A percentile compares a stretch with the other conserved stretches of the same genome.
These are phyloP conservation scores for Diospyros lotus DNA, from an alignment of 148 eudicot genomes.

Conservation along the genomic window DNA sequence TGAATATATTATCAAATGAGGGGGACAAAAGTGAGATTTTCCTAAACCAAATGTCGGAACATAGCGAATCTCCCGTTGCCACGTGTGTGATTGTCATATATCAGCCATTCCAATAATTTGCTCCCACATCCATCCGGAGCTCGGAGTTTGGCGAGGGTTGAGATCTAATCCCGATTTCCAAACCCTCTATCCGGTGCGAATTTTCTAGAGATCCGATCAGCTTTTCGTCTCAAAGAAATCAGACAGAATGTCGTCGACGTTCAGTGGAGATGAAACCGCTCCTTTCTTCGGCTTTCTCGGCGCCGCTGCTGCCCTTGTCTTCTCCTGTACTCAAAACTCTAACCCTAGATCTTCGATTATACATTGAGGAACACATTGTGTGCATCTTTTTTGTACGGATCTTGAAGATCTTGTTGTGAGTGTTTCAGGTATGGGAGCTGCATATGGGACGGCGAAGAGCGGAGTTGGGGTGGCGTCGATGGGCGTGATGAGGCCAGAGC, in stretches of 20 bases:
- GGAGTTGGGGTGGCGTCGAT: conserved; percentile 26
- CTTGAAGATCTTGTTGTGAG: too few relatives aligned
- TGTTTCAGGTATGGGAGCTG: conserved; percentile 21
- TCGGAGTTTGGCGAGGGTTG: too few relatives aligned
- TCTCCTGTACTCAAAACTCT: conserved; percentile 18
- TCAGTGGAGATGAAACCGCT: conserved; percentile 22
- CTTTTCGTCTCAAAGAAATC: neutral
- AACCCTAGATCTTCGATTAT: neutral
- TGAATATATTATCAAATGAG: too few relatives aligned
- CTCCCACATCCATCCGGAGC: too few relatives aligned
- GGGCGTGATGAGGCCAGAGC: conserved; percentile 26
- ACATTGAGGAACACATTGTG: neutral
- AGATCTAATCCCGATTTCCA: too few relatives aligned
- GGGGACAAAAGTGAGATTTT: too few relatives aligned
- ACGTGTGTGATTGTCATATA: too few relatives aligned
- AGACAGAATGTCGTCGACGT: conserved; percentile 6
- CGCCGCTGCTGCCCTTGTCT: conserved; percentile 18
- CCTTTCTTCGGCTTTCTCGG: conserved; percentile 24
- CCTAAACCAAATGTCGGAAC: too few relatives aligned
- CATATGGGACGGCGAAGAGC: conserved; percentile 27
- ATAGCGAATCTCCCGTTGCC: too few relatives aligned
- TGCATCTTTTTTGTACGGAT: neutral
- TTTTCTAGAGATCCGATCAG: neutral
- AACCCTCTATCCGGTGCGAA: neutral
- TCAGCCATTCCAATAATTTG: too few relatives aligned